Percentiles rank a stretch among this genome's conserved stretches.
These are phyloP conservation scores for Vanderwaltozyma yarrowii DNA, from an alignment of 805 yeast species.

Conservation along the genomic window DNA sequence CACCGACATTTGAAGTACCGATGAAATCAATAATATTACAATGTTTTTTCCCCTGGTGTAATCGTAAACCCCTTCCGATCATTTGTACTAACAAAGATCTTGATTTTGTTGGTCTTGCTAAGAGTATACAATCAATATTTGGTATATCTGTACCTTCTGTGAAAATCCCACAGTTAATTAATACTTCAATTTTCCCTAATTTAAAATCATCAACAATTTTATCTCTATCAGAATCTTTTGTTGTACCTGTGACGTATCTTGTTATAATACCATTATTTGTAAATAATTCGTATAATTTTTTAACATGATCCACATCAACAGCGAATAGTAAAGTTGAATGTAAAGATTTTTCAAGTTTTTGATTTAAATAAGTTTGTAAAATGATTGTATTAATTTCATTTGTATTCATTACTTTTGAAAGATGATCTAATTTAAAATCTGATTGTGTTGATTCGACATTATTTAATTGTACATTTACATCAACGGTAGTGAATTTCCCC, in stretches of 20 bases:
- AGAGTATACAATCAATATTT: constrained; percentile 65
- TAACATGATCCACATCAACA: constrained; percentile 61
- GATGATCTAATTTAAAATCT: constrained; percentile 45
- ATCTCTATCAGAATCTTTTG: constrained; percentile 43
- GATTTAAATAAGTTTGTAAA: constrained; percentile 40
- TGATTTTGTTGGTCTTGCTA: constrained; percentile 77
- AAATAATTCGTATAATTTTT: constrained; percentile 41
- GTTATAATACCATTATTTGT: constrained; percentile 55
- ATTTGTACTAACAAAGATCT: constrained; percentile 65
- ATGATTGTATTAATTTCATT: constrained; percentile 46
- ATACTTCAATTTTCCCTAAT: constrained; percentile 52
- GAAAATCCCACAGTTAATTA: constrained; percentile 81
- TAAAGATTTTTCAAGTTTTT: constrained; percentile 28
- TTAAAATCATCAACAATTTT: constrained; percentile 47
- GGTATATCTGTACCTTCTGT: constrained; percentile 97
- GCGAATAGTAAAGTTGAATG: constrained; percentile 70
- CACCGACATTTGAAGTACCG: constrained; percentile 45
- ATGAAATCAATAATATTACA: constrained; percentile 76
- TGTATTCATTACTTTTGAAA: constrained; percentile 48
- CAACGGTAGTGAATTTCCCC: constrained; percentile 51
- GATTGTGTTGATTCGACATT: constrained; percentile 33
- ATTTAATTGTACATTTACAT: constrained; percentile 36
- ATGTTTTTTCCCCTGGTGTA: constrained; percentile 46
- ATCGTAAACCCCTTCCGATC: constrained; percentile 82
- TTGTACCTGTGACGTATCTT: constrained; percentile 58